Evolutionary conservation across 1,139 yeast genomes (phyloP), one percentile per base, ranked within the genome.

Genomic region (Candida sanyaensis): DNA sequence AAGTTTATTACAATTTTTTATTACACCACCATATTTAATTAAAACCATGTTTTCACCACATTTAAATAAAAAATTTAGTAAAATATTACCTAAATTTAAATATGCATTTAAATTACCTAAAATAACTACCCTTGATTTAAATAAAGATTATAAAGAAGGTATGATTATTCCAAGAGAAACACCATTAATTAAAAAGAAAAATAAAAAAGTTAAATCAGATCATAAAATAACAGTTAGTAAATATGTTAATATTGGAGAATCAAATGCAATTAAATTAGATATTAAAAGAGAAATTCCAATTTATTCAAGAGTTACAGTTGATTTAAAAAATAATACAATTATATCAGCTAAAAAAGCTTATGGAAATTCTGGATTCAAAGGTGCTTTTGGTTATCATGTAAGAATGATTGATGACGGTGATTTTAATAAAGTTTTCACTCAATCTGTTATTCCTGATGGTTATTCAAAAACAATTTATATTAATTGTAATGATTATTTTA

Each of bases 21-120:
- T 91, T 12, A 91, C 97, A 0, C 97, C 97, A 1, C 88, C 92
- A 43, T 89, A 91, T 60, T 73, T 91, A 37, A 78, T 86, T 24
- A 83, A 84, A 52, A 68, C 84, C 1, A 75, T 86, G 8, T 88
- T 91, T 66, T 61, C 63, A 31, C 51, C 58, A 23, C 60, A 56
- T 50, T 59, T 62, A 41, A 63, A 60, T 52, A 68, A 73, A 45
- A 42, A 50, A 26, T 47, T 50, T 12, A 41, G 44, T 32, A 24
- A 45, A 9, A 46, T 54, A n/a, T 33, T 53, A 17, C 46, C 49
- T 8, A 77, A 84, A 55, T 84, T 88, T 64, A 78, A 78, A 50
- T 76, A 81, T 55, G 97, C 96, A 1, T 71, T 74, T 40, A 81
- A 78, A 55, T 73, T 87, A 52, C 97, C 97, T 37, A 83, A 82